Evolutionary conservation across 495 filamentous ascomycete species (phyloP), one percentile per base, ranked within the genome.

Genomic region (Penicillium daleae): DNA sequence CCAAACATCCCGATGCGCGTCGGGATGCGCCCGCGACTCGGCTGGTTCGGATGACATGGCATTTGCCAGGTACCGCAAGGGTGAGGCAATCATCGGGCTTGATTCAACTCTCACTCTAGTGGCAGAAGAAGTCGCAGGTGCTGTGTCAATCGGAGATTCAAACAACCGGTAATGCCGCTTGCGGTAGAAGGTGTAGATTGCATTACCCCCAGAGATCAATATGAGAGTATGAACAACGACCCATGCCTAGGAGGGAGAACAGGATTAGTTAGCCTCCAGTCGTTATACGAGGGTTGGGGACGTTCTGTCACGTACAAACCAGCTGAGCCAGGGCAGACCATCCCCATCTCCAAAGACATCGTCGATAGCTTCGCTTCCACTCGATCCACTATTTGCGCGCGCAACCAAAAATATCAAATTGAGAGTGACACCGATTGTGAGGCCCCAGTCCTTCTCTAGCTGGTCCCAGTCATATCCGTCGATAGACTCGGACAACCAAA

Each of bases 131-230:
- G 94, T 98, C 40, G 84, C 81, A 4, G 90, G 94, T 3, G 82
- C 69, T 42, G 78, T 74, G 63, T 96, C 91, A 57, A 97, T 86
- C 8, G 90, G 84, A 56, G 84, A 85, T 74, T 98, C 94, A 74
- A 98, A 99, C 42, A 99, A 80, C 67, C 95, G 89, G 78, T 99
- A 99, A 63, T 89, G 87, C 46, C 93, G 88, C 68, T 89, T 90
- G 54, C 90, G 89, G 51, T 83, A 81, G 78, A 97, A 92, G 40
- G 93, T 92, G 75, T 93, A 96, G 70, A 86, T 77, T 2, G 91
- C 87, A 77, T 98, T 99, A 13, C 83, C 65, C 22, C 81, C 72
- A 42, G 92, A 91, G 57, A 90, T 75, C 50, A 82, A 56, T 1
- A 83, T 82, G 10, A 96, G 80, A n/a, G 84, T 65, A 73, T 89